Conservation (phyloP, 768 basidiomycete species). For the Porphyrellus cyaneotinctus region DNA sequence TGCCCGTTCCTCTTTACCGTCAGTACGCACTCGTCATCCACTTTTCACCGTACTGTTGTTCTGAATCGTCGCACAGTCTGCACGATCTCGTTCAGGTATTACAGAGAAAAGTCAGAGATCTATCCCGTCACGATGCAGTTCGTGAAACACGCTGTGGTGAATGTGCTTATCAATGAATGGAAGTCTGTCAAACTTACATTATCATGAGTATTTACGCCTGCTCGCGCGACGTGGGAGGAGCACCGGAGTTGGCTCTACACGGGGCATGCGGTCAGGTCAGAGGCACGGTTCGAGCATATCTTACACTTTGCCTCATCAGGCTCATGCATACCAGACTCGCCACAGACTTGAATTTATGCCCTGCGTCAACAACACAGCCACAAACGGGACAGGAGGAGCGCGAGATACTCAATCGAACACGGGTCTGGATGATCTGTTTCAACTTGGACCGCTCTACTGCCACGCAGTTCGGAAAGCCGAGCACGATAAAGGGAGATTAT, state of each 20-base stretch:
- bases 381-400: conserved; percentile 72
- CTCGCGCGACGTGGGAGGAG: conserved; percentile 86
- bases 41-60: neutral
- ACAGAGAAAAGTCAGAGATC: conserved; percentile 73
- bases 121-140: conserved; percentile 89
- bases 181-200: conserved; percentile 89
- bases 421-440: conserved; percentile 92
- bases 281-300: too few species aligned
- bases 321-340: conserved; percentile 62
- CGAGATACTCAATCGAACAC: conserved; percentile 77
- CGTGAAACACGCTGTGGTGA: conserved; percentile 77
- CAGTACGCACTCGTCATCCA: conserved; percentile 41
- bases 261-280: conserved; percentile 75
- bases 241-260: conserved; percentile 89
- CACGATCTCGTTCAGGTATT: conserved; percentile 80
- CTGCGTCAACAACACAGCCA: conserved; percentile 55
- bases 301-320: neutral
- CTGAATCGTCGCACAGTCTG: conserved; percentile 49
- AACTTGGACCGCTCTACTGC: conserved; percentile 85
- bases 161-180: conserved; percentile 76
- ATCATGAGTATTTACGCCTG: conserved; percentile 77
- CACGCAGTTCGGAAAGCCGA: conserved; percentile 87
- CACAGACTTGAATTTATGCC: conserved; percentile 84
- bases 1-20: conserved; percentile 92
- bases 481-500: conserved; percentile 84